phyloP scores from a whole-genome alignment of 495 filamentous ascomycete species.

The Neurospora discreta region DNA sequence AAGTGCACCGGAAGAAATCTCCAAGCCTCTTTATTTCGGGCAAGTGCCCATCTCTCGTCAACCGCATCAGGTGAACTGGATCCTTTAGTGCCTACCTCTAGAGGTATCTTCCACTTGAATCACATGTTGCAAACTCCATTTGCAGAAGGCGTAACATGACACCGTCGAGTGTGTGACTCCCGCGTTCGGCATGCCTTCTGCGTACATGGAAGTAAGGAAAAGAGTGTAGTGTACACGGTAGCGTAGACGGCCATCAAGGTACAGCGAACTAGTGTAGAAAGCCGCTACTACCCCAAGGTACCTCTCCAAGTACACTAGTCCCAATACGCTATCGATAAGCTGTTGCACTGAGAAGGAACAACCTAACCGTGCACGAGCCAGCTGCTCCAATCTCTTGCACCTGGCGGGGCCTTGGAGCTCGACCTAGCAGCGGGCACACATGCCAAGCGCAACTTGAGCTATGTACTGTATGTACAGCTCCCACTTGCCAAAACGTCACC shows the following conservation, averaged over 20 bases:
- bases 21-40: not conserved
- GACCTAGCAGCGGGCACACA: not conserved
- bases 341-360: not conserved
- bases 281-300: too few relatives aligned
- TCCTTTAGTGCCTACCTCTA: too few relatives aligned
- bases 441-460: too few relatives aligned
- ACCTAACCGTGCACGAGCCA: not conserved
- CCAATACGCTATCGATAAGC: not conserved
- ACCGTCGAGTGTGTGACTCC: not conserved
- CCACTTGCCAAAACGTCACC: constrained; percentile 4
- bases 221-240: not conserved
- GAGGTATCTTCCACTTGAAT: not conserved
- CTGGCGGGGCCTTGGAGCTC: not conserved
- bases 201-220: too few relatives aligned
- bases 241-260: not conserved
- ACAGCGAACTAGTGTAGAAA: not conserved
- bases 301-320: too few relatives aligned
- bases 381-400: not conserved
- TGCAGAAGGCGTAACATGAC: not conserved
- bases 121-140: not conserved
- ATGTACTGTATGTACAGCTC: too few relatives aligned
- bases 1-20: not conserved
- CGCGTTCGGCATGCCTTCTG: not conserved
- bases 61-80: not conserved
- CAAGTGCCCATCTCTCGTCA: not conserved